phyloP scores from a whole-genome alignment of 2,329 filamentous ascomycete genomes.

The Shiraia sp. region DNA sequence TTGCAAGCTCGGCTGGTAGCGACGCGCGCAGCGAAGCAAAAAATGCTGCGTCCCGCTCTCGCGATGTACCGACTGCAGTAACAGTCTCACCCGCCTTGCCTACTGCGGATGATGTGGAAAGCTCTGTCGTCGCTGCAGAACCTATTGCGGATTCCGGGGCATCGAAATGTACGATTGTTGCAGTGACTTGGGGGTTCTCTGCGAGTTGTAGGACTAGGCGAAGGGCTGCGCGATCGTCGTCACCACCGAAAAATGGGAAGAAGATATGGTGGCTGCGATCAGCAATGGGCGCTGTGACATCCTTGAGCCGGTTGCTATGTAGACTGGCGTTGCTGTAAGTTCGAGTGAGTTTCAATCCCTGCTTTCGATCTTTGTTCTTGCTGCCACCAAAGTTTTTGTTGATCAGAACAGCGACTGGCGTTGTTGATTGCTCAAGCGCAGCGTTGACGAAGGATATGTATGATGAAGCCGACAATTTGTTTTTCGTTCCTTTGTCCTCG shows the following conservation, averaged over 20 bases:
- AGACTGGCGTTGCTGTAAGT: slow-evolving; percentile 47
- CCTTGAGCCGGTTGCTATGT: slow-evolving; percentile 61
- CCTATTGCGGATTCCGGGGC: slow-evolving; percentile 21
- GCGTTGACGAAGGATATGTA: slow-evolving; percentile 76
- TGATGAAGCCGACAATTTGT: slow-evolving; percentile 62
- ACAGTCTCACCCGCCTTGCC: slow-evolving; percentile 21
- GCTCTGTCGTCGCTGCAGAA: slow-evolving; percentile 10
- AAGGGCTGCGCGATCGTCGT: slow-evolving; percentile 79
- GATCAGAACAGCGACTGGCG: slow-evolving; percentile 77
- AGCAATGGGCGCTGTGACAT: slow-evolving; percentile 59
- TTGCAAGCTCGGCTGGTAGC: slow-evolving; percentile 54
- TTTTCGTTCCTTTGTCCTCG: slow-evolving; percentile 54
- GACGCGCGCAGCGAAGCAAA: slow-evolving; percentile 62
- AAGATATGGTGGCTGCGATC: slow-evolving; percentile 82
- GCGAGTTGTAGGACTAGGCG: slow-evolving; percentile 82
- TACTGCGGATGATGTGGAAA: slow-evolving; percentile 9
- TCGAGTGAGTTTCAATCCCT: slow-evolving; percentile 24
- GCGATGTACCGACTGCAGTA: slow-evolving; percentile 8
- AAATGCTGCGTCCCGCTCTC: slow-evolving; percentile 57
- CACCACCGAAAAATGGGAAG: slow-evolving; percentile 81
- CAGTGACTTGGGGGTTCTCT: slow-evolving; percentile 76
- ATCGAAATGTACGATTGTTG: slow-evolving; percentile 69
- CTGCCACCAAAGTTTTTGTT: slow-evolving; percentile 68
- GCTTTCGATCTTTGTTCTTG: slow-evolving; percentile 40
- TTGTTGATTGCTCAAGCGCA: slow-evolving; percentile 65